Evolutionary conservation across 768 basidiomycete genomes (phyloP).

Genomic region (Paxillus rubicundulus): DNA sequence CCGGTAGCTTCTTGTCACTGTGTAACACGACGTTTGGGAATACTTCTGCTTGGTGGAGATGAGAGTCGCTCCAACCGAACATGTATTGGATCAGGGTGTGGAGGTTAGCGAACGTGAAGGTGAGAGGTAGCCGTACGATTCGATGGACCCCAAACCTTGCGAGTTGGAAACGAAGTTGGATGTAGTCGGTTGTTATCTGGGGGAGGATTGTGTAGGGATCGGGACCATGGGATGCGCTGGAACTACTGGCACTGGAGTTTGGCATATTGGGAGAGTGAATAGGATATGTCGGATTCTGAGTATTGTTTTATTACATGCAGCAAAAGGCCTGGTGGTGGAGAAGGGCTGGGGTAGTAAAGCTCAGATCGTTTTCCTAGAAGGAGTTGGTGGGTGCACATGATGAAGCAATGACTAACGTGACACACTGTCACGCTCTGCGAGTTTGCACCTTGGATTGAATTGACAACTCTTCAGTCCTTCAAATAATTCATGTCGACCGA

Average conservation of each 20-base stretch:
- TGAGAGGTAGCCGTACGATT: slow-evolving; percentile 21
- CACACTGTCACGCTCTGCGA: too few species aligned
- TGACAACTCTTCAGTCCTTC: slow-evolving; percentile 43
- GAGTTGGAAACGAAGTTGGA: slow-evolving; percentile 31
- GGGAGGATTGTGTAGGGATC: slow-evolving; percentile 13
- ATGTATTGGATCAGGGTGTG: slow-evolving; percentile 28
- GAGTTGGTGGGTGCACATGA: too few species aligned
- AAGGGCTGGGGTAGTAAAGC: too few species aligned
- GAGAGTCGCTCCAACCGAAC: slow-evolving; percentile 31
- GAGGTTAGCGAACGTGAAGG: slow-evolving; percentile 32
- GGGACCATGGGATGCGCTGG: neutral
- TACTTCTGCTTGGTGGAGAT: slow-evolving; percentile 23
- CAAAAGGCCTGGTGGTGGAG: too few species aligned
- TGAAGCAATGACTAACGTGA: too few species aligned
- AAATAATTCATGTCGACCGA: slow-evolving; percentile 63
- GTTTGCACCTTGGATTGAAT: too few species aligned
- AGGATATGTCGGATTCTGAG: too few species aligned
- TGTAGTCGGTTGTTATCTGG: slow-evolving; percentile 15
- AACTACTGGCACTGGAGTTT: too few species aligned
- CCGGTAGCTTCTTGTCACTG: slow-evolving; percentile 4
- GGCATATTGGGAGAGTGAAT: too few species aligned
- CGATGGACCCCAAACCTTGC: slow-evolving; percentile 27
- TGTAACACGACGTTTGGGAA: slow-evolving; percentile 21
- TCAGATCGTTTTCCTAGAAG: too few species aligned
- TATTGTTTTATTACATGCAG: too few species aligned